Percentiles rank a stretch among this genome's conserved stretches.
These are phyloP conservation scores for Puccinia horiana DNA, from an alignment of 1,284 basidiomycete genomes.

Conservation along the genomic window DNA sequence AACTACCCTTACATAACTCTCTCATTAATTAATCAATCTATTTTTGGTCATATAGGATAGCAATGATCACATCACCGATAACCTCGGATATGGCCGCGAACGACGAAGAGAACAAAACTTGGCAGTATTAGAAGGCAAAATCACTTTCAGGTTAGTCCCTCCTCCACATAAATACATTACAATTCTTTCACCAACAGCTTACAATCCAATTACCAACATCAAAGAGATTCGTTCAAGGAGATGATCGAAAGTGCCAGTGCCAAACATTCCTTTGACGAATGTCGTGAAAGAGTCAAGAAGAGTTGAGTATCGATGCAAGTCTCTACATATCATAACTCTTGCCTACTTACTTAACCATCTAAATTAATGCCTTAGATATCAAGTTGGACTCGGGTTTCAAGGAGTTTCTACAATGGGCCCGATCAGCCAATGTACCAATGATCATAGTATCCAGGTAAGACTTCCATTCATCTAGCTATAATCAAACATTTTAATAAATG, in stretches of 20 bases:
- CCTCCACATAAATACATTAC: background rate
- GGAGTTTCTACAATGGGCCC: constrained; percentile 79
- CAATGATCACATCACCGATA: constrained; percentile 56
- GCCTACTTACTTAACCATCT: too few relatives aligned
- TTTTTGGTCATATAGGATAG: constrained; percentile 28
- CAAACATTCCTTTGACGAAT: constrained; percentile 69
- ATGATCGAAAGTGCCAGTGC: constrained; percentile 48
- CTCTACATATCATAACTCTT: background rate
- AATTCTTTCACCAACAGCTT: background rate
- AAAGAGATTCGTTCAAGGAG: constrained; percentile 47
- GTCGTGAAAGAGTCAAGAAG: constrained; percentile 69
- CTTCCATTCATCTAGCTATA: constrained; percentile 19
- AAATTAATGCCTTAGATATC: too few relatives aligned
- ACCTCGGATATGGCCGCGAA: constrained; percentile 68
- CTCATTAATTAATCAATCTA: background rate
- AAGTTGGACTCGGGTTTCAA: constrained; percentile 83
- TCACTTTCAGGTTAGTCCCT: constrained; percentile 69
- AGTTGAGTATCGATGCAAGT: constrained; percentile 61
- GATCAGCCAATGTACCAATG: constrained; percentile 73
- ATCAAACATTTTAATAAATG: background rate
- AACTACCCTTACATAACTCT: background rate
- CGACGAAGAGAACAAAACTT: constrained; percentile 71
- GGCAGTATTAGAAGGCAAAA: constrained; percentile 68
- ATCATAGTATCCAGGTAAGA: constrained; percentile 84
- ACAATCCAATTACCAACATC: background rate